phyloP scores from a whole-genome alignment of 805 yeast genomes.

The Soucietia sequanensis region DNA sequence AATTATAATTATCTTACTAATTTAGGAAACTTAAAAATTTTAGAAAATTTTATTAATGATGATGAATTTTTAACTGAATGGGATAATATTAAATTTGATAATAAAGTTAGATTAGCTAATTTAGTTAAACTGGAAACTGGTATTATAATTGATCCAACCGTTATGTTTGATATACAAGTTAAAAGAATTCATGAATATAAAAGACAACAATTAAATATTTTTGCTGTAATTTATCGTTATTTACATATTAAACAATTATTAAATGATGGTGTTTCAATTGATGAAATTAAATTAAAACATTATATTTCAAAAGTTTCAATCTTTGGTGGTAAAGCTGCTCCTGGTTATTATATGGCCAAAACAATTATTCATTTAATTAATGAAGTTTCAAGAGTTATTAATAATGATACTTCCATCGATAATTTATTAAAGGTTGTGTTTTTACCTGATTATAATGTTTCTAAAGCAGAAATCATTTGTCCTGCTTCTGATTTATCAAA shows the following conservation, averaged over 20 bases:
- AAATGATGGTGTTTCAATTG: constrained; percentile 41
- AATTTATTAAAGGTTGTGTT: constrained; percentile 82
- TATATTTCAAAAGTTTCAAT: constrained; percentile 74
- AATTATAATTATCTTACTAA: constrained; percentile 64
- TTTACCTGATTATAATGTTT: constrained; percentile 89
- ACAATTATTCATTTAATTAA: constrained; percentile 83
- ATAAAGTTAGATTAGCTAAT: constrained; percentile 65
- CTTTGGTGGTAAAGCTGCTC: constrained; percentile 95
- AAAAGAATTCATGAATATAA: constrained; percentile 95
- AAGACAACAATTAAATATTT: constrained; percentile 90
- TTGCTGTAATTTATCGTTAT: constrained; percentile 85
- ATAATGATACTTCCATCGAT: constrained; percentile 71
- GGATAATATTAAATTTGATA: constrained; percentile 67
- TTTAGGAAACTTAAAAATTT: constrained; percentile 61
- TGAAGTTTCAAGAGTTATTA: constrained; percentile 76
- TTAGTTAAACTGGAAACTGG: constrained; percentile 65
- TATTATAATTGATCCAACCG: constrained; percentile 66
- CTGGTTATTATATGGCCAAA: constrained; percentile 97
- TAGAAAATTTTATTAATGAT: constrained; percentile 69
- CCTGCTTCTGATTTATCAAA: constrained; percentile 91
- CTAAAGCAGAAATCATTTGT: constrained; percentile 86
- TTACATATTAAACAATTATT: constrained; percentile 69
- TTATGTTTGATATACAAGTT: constrained; percentile 87
- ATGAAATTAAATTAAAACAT: constrained; percentile 55
- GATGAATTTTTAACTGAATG: constrained; percentile 64